phyloP scores from a whole-genome alignment of 805 yeast species.

The Wickerhamomyces alni region DNA sequence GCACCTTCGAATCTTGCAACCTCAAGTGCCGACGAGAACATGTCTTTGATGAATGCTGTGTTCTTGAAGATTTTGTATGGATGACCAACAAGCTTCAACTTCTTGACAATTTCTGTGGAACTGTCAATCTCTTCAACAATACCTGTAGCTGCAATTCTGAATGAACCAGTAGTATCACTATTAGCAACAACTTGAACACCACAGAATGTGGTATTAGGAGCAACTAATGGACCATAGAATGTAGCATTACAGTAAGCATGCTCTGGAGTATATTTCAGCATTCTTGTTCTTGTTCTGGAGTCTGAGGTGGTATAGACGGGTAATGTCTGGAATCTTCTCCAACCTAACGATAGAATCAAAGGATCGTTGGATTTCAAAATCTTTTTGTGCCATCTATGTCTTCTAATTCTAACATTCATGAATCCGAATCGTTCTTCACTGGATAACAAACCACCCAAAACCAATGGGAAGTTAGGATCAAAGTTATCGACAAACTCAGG shows the following conservation, averaged over 20 bases:
- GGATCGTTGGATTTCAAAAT: constrained; percentile 95
- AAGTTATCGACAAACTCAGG: constrained; percentile 87
- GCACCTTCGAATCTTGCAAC: constrained; percentile 99
- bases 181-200: constrained; percentile 88
- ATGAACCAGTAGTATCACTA: constrained; percentile 78
- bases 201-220: constrained; percentile 96
- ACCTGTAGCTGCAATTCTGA: constrained; percentile 96
- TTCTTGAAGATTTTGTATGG: constrained; percentile 92
- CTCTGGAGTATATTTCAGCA: constrained; percentile 97
- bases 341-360: constrained; percentile 84
- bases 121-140: constrained; percentile 90
- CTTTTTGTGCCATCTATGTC: constrained; percentile 98
- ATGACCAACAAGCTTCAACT: constrained; percentile 89
- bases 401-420: constrained; percentile 87
- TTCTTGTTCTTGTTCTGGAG: constrained; percentile 94
- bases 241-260: constrained; percentile 95
- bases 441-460: constrained; percentile 85
- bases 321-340: constrained; percentile 97
- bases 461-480: constrained; percentile 77
- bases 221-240: constrained; percentile 93
- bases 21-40: constrained; percentile 89
- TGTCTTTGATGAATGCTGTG: constrained; percentile 95
- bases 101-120: constrained; percentile 86
- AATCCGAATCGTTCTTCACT: constrained; percentile 93
- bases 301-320: constrained; percentile 96